Percentiles rank a stretch among this genome's conserved stretches.
Evolutionary conservation across 441 rosid genomes (phyloP).

Genomic region (Aquilaria agallochum): DNA sequence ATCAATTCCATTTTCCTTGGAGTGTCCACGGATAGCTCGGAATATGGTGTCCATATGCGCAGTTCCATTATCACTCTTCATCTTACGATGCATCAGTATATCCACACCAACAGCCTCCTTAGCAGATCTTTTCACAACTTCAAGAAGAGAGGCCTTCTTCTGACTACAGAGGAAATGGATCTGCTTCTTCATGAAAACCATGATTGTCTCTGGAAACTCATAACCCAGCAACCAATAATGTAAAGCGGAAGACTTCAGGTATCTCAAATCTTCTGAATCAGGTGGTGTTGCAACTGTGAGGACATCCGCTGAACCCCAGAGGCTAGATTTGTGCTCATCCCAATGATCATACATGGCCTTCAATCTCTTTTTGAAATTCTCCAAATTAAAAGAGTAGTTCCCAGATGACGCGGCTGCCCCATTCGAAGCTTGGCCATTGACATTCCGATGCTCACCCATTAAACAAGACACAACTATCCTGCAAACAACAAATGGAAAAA

Average conservation of each 20-base stretch:
- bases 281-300: constrained; percentile 59
- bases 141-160: constrained; percentile 58
- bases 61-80: constrained; percentile 45
- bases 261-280: constrained; percentile 52
- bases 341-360: constrained; percentile 47
- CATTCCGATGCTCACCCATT: constrained; percentile 54
- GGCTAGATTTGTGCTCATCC: constrained; percentile 34
- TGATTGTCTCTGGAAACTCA: constrained; percentile 73
- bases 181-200: constrained; percentile 60
- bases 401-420: constrained; percentile 41
- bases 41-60: constrained; percentile 45
- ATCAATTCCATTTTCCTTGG: constrained; percentile 24
- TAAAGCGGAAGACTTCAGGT: constrained; percentile 64
- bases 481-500: background rate
- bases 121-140: constrained; percentile 42
- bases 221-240: constrained; percentile 66
- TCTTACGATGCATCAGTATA: constrained; percentile 48
- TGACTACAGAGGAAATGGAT: constrained; percentile 60
- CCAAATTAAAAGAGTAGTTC: constrained; percentile 46
- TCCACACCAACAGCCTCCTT: constrained; percentile 48
- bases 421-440: constrained; percentile 30
- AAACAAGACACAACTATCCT: constrained; percentile 7
- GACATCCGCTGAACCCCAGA: constrained; percentile 59
- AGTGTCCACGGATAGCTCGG: constrained; percentile 31
- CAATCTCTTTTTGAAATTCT: constrained; percentile 44